Conservation (phyloP, 148 eudicot genomes). For the Rhododendron williamsianum region DNA sequence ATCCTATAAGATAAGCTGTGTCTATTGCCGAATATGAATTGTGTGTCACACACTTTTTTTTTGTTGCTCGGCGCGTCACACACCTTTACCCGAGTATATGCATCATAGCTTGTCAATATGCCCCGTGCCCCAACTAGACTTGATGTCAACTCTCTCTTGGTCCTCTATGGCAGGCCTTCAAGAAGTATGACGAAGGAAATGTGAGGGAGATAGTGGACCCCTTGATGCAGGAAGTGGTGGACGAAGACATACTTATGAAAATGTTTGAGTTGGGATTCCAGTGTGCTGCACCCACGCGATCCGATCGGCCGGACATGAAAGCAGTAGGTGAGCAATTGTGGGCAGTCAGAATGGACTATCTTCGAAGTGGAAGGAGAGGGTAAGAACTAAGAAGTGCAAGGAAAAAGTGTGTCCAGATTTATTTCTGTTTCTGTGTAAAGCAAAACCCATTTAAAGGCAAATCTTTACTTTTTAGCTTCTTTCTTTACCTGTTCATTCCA, state of each 20-base stretch:
- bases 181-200: slow-evolving; percentile 52
- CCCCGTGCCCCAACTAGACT: too few relatives aligned
- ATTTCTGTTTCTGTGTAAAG: not conserved
- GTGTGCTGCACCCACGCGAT: slow-evolving; percentile 78
- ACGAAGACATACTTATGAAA: slow-evolving; percentile 49
- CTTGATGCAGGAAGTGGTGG: slow-evolving; percentile 50
- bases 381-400: slow-evolving; percentile 18
- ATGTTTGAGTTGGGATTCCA: slow-evolving; percentile 67
- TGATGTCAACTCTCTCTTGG: not conserved
- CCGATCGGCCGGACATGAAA: slow-evolving; percentile 91
- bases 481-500: not conserved
- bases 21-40: not conserved
- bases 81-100: not conserved
- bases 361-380: slow-evolving; percentile 29
- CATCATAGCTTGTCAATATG: not conserved
- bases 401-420: not conserved
- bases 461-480: not conserved
- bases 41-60: not conserved
- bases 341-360: slow-evolving; percentile 73
- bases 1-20: not conserved
- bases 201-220: slow-evolving; percentile 57
- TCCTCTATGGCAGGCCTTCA: slow-evolving; percentile 52
- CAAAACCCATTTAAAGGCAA: not conserved
- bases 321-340: slow-evolving; percentile 68
- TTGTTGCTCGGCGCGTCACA: not conserved